Base-by-base conservation (phyloP, 176 grass and related monocot species). In the Oryza australiensis region DNA sequence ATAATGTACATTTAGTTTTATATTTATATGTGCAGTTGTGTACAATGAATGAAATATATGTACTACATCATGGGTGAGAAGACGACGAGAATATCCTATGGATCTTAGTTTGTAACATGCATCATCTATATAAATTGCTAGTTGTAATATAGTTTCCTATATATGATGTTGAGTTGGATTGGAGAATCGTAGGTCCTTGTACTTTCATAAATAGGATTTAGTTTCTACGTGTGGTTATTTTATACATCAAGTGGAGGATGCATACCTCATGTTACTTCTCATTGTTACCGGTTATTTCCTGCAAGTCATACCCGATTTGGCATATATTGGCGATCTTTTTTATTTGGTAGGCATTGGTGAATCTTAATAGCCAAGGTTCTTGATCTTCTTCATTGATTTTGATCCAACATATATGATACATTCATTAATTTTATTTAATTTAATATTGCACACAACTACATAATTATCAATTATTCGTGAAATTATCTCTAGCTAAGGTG, bases 41-140 rank as follows among this genome's bases (percentile, higher is more conserved):
- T 42, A 23, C 41, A 35, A 42, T 37, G 35, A 22, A 70, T 2
- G 40, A 53, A 66, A 34, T 65, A 73, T 10, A 18, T 37, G 1
- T 55, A 30, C 8, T 26, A 9, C 27, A 26, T 33, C 14, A 11
- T 71, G 26, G 2, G 43, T 18, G 32, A 48, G 22, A 72, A 38
- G 12, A 46, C 1, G 12, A 72, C 5, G 70, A 64, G 70, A 64
- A 89, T 89, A 89, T 81, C 87, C 64, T 35, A 13, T 6, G 72
- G 64, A 64, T 85, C 77, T 72, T 23, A 65, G 72, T 72, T 55
- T 85, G 64, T 32, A 43, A 30, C 70, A 40, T 81, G 41, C 71
- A 71, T 33, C 71, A 65, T 16, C 7, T 9, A 59, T 9, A 22
- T 23, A 59, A 8, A 59, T 60, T 60, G 55, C 55, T 11, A 60